Conservation (phyloP, 495 filamentous ascomycete species). For the Penicillium flavigenum region DNA sequence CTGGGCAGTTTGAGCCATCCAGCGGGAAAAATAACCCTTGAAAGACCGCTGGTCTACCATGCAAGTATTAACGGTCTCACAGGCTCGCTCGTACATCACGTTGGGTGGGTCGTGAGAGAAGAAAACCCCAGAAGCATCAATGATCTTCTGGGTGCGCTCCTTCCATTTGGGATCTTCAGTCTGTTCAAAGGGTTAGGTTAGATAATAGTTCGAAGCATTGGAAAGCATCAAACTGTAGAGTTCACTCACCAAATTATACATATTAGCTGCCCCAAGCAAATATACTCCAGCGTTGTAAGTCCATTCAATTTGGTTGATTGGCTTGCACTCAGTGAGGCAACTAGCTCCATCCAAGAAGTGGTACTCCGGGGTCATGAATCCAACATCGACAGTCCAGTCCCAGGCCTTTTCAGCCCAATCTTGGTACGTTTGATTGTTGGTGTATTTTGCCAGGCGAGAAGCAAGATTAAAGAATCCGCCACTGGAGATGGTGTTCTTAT, state of each 20-base stretch:
- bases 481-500: conserved; percentile 80
- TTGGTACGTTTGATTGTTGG: conserved; percentile 73
- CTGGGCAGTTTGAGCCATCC: conserved; percentile 70
- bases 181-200: conserved; percentile 20
- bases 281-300: conserved; percentile 41
- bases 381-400: conserved; percentile 65
- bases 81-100: conserved; percentile 67
- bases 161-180: conserved; percentile 54
- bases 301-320: conserved; percentile 39
- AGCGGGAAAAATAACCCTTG: conserved; percentile 83
- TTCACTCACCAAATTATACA: conserved; percentile 40
- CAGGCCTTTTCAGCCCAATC: conserved; percentile 72
- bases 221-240: background rate
- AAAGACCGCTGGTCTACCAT: conserved; percentile 78
- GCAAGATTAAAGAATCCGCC: conserved; percentile 80
- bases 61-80: conserved; percentile 58
- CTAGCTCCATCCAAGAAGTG: conserved; percentile 66
- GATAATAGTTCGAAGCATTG: background rate
- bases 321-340: conserved; percentile 43
- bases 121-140: conserved; percentile 55
- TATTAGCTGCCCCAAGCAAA: conserved; percentile 40
- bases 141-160: conserved; percentile 55
- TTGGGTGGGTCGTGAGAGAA: conserved; percentile 47
- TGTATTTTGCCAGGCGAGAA: conserved; percentile 72
- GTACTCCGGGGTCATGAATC: conserved; percentile 61